Evolutionary conservation across 768 basidiomycete species (phyloP).

Genomic region (Hygrophoropsis aurantiaca): DNA sequence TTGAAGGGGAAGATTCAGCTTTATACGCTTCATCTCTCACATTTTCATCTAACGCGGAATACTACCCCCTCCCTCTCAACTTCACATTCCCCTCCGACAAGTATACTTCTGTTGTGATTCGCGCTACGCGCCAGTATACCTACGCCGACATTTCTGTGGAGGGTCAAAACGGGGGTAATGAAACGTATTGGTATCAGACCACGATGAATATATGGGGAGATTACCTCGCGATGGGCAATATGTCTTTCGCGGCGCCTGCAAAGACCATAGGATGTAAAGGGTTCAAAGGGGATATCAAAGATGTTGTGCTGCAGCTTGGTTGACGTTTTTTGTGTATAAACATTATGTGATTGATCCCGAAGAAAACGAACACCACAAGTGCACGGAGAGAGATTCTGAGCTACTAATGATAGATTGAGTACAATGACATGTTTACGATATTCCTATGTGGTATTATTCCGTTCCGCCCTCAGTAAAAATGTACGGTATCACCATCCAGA

Average conservation of each 20-base stretch:
- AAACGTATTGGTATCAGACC: conserved; percentile 34
- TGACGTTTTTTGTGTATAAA: conserved; percentile 10
- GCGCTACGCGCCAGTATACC: conserved; percentile 35
- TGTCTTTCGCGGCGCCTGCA: conserved; percentile 45
- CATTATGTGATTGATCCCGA: too few relatives aligned
- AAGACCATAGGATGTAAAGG: conserved; percentile 33
- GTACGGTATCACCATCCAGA: not conserved
- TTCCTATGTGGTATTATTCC: not conserved
- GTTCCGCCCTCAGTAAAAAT: not conserved
- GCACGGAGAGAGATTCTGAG: too few relatives aligned
- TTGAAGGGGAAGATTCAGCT: conserved; percentile 35
- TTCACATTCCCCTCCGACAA: conserved; percentile 24
- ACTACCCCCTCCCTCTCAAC: conserved; percentile 33
- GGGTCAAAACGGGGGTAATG: conserved; percentile 16
- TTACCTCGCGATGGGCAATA: conserved; percentile 37
- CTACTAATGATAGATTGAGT: too few relatives aligned
- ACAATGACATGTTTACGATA: not conserved
- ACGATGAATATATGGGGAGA: conserved; percentile 40
- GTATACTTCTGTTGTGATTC: conserved; percentile 38
- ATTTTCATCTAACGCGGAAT: conserved; percentile 36
- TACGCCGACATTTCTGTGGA: conserved; percentile 26
- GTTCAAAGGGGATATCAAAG: conserved; percentile 34
- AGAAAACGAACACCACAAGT: too few relatives aligned
- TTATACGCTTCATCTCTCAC: conserved; percentile 38
- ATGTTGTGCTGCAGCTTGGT: conserved; percentile 23